phyloP scores from a whole-genome alignment of 208 protist genomes.

The Endotrypanum monterogeii region DNA sequence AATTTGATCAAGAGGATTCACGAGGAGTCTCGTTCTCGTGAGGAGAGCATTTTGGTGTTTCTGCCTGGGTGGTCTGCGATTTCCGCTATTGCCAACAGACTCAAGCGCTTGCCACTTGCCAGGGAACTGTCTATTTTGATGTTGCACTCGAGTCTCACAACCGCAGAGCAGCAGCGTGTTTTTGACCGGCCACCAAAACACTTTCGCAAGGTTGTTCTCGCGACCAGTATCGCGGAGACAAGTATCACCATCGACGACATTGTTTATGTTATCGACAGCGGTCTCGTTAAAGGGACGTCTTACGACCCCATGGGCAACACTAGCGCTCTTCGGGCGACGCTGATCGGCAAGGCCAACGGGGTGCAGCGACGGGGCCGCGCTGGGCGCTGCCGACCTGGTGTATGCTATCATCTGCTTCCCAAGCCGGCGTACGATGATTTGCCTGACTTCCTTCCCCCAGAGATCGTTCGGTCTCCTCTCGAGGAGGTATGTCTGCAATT shows the following conservation, averaged over 20 bases:
- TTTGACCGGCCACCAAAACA: slow-evolving; percentile 83
- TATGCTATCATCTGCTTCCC: slow-evolving; percentile 87
- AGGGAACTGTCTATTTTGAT: slow-evolving; percentile 78
- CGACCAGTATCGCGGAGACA: slow-evolving; percentile 97
- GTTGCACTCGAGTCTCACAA: slow-evolving; percentile 92
- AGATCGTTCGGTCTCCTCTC: slow-evolving; percentile 92
- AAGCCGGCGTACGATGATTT: slow-evolving; percentile 62
- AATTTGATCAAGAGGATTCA: slow-evolving; percentile 75
- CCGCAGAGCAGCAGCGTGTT: slow-evolving; percentile 88
- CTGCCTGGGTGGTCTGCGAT: slow-evolving; percentile 92
- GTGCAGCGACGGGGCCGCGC: slow-evolving; percentile 92
- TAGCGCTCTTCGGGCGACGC: slow-evolving; percentile 66
- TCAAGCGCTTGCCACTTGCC: slow-evolving; percentile 43
- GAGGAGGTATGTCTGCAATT: slow-evolving; percentile 89
- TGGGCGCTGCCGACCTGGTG: slow-evolving; percentile 85
- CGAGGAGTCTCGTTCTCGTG: slow-evolving; percentile 32
- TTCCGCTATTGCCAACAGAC: slow-evolving; percentile 49
- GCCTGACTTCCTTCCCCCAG: slow-evolving; percentile 92
- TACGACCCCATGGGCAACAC: slow-evolving; percentile 87
- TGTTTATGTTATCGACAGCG: slow-evolving; percentile 95
- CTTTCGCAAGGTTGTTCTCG: slow-evolving; percentile 93
- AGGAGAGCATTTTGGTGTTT: slow-evolving; percentile 88
- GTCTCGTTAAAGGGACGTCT: slow-evolving; percentile 91
- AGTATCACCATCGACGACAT: slow-evolving; percentile 97
- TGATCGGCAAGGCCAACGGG: slow-evolving; percentile 86